Conservation (phyloP, 2,329 filamentous ascomycete species). For the Aspergillus versicolor region DNA sequence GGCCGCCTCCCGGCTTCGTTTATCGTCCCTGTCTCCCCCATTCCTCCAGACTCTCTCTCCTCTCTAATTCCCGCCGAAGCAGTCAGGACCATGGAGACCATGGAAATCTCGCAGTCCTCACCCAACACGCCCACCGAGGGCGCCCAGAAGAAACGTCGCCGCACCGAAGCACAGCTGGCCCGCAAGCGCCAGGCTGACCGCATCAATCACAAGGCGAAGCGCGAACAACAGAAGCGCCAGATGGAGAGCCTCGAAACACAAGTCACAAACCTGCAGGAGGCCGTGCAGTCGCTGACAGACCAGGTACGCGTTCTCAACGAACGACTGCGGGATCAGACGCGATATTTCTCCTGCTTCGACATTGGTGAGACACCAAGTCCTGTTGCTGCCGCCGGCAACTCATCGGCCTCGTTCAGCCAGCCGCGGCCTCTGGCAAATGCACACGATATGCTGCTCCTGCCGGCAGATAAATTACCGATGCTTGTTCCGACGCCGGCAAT, state of each 20-base stretch:
- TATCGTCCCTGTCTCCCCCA: not conserved
- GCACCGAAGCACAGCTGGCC: constrained; percentile 13
- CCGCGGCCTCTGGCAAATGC: not conserved
- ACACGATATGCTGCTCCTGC: constrained; percentile 10
- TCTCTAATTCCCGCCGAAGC: not conserved
- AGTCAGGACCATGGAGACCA: not conserved
- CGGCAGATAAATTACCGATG: constrained; percentile 8
- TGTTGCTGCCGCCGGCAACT: not conserved
- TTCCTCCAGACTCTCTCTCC: not conserved
- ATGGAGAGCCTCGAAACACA: constrained; percentile 13
- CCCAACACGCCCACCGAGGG: constrained; percentile 4
- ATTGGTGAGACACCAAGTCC: not conserved
- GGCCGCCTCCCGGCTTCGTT: not conserved
- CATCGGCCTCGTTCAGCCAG: not conserved
- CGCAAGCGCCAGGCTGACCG: constrained; percentile 12
- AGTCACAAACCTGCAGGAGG: constrained; percentile 9
- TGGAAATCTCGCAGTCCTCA: not conserved
- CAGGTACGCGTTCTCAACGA: constrained; percentile 11
- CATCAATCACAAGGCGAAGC: constrained; percentile 15
- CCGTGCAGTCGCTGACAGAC: constrained; percentile 10
- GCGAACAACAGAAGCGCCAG: constrained; percentile 14
- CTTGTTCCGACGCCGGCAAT: constrained; percentile 3
- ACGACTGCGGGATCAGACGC: constrained; percentile 4
- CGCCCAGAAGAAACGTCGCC: constrained; percentile 11
- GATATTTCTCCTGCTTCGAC: constrained; percentile 6